These are phyloP conservation scores for Moesziomyces sp. DNA, from an alignment of 1,284 basidiomycete genomes.

Conservation along the genomic window DNA sequence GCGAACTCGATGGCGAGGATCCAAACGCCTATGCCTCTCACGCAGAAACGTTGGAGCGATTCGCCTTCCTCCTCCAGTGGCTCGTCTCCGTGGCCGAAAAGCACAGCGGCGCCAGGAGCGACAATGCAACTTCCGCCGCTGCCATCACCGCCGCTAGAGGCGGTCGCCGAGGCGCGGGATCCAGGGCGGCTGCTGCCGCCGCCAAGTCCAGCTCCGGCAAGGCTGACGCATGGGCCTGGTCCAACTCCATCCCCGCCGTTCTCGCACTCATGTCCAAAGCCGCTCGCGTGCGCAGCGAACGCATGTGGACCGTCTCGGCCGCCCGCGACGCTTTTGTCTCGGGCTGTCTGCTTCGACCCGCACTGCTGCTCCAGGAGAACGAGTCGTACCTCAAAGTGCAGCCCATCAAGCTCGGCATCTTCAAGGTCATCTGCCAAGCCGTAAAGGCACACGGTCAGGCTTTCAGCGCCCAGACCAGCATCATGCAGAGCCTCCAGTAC, in stretches of 20 bases:
- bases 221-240: slow-evolving; percentile 54
- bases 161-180: slow-evolving; percentile 31
- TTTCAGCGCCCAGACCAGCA: slow-evolving; percentile 77
- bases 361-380: slow-evolving; percentile 85
- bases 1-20: slow-evolving; percentile 47
- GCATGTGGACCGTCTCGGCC: slow-evolving; percentile 59
- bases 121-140: slow-evolving; percentile 22
- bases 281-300: slow-evolving; percentile 53
- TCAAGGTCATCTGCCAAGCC: slow-evolving; percentile 88
- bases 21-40: slow-evolving; percentile 50
- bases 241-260: slow-evolving; percentile 57
- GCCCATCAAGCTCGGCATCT: slow-evolving; percentile 79
- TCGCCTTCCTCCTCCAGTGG: slow-evolving; percentile 65
- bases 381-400: slow-evolving; percentile 86
- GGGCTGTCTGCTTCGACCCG: slow-evolving; percentile 72
- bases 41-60: slow-evolving; percentile 58
- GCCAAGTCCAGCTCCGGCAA: slow-evolving; percentile 41
- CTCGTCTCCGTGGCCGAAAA: slow-evolving; percentile 60
- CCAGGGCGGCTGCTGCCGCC: slow-evolving; percentile 34
- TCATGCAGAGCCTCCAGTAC: slow-evolving; percentile 92
- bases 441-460: slow-evolving; percentile 91
- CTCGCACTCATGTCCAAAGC: slow-evolving; percentile 56
- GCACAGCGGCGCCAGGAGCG: slow-evolving; percentile 38
- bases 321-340: slow-evolving; percentile 63
- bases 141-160: slow-evolving; percentile 31